Conservation (phyloP, 2,329 filamentous ascomycete genomes). For the Xylariomycetidae sp. region DNA sequence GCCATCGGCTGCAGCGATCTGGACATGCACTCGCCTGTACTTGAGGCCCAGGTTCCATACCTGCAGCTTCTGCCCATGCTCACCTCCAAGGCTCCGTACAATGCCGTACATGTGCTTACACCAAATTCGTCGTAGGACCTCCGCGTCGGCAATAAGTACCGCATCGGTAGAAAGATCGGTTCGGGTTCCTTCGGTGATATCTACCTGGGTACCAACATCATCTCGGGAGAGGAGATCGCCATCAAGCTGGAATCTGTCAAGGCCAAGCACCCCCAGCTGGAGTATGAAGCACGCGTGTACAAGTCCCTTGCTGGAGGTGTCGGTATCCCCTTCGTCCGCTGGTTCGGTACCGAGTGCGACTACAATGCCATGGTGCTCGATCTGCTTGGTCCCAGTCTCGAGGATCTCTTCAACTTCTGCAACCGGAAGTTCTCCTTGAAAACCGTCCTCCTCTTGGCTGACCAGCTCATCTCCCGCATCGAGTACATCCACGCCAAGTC, state of each 20-base stretch:
- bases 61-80: conserved; percentile 1
- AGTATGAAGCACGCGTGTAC: conserved; percentile 96
- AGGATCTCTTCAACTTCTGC: conserved; percentile 99
- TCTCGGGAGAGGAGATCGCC: conserved; percentile 97
- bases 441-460: conserved; percentile 91
- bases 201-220: conserved; percentile 98
- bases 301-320: conserved; percentile 89
- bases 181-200: conserved; percentile 98
- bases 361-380: conserved; percentile 99
- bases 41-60: too few species aligned
- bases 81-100: not conserved
- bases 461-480: conserved; percentile 97
- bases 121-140: conserved; percentile 74
- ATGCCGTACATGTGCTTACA: conserved; percentile 9
- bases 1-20: too few species aligned
- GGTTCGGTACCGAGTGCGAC: conserved; percentile 99
- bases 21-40: too few species aligned
- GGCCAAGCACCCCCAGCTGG: conserved; percentile 97
- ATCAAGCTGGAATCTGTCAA: conserved; percentile 99
- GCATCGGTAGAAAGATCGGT: conserved; percentile 98
- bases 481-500: conserved; percentile 99
- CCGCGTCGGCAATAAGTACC: conserved; percentile 98
- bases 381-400: conserved; percentile 87
- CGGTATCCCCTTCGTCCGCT: conserved; percentile 96
- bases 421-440: conserved; percentile 99